These are phyloP conservation scores for Hordeum pubiflorum DNA, from an alignment of 202 grass and related monocot species.

Conservation along the genomic window DNA sequence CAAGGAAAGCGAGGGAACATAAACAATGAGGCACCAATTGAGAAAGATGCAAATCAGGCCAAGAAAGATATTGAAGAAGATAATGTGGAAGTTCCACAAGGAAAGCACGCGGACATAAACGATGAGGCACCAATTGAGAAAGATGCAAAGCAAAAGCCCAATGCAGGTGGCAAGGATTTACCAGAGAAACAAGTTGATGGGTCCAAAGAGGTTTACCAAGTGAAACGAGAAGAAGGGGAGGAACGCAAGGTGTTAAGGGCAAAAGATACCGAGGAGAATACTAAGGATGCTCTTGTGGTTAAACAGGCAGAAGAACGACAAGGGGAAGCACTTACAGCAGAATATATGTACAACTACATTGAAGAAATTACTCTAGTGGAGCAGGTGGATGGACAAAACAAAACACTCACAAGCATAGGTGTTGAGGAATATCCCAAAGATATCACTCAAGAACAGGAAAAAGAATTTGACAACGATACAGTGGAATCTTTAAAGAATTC, in stretches of 20 bases:
- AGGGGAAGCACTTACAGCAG: background rate
- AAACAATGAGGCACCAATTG: background rate
- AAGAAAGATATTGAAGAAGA: background rate
- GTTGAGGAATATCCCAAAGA: constrained; percentile 4
- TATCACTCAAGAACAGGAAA: background rate
- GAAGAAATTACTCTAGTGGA: constrained; percentile 15
- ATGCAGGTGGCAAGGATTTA: background rate
- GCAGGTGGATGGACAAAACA: constrained; percentile 8
- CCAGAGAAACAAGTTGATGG: background rate
- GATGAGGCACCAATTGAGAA: background rate
- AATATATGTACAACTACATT: background rate
- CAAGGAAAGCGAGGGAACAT: background rate
- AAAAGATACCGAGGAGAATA: constrained; percentile 10
- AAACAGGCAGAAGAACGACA: constrained; percentile 22
- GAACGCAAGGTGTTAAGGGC: background rate
- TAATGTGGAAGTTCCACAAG: constrained; percentile 11
- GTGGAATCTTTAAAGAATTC: constrained; percentile 21
- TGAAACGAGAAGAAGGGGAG: constrained; percentile 1
- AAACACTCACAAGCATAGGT: background rate
- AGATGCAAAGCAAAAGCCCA: constrained; percentile 9
- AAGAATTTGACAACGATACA: constrained; percentile 11
- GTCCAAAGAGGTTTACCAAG: background rate
- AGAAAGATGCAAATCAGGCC: constrained; percentile 9
- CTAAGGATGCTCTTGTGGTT: constrained; percentile 15
- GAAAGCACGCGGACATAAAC: background rate